These are phyloP conservation scores for Hygrophorus russula DNA, from an alignment of 768 basidiomycete species.

Conservation along the genomic window DNA sequence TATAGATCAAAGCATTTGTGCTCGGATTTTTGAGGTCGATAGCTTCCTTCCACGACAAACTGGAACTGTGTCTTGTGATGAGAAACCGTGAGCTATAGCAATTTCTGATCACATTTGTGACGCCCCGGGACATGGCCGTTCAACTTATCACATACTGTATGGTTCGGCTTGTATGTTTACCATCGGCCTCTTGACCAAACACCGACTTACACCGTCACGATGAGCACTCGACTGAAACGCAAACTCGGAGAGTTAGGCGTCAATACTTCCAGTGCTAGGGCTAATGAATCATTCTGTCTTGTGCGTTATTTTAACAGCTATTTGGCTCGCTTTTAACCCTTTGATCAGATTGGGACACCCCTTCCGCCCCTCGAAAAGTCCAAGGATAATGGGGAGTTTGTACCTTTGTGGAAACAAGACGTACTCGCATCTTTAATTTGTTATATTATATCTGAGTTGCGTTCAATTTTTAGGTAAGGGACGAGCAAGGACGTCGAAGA, in stretches of 20 bases:
- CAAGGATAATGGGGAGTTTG: conserved; percentile 88
- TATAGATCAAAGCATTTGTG: conserved; percentile 47
- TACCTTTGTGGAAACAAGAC: conserved; percentile 97
- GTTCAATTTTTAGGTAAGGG: conserved; percentile 49
- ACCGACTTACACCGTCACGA: conserved; percentile 6
- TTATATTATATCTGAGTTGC: neutral
- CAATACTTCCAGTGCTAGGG: conserved; percentile 55
- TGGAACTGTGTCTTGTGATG: too few species aligned
- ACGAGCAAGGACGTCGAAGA: conserved; percentile 85
- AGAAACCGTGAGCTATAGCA: too few species aligned
- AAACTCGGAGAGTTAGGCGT: conserved; percentile 77
- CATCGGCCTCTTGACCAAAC: too few species aligned
- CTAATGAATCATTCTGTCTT: conserved; percentile 80
- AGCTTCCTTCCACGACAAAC: conserved; percentile 13
- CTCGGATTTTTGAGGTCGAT: conserved; percentile 26
- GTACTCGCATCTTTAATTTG: conserved; percentile 27
- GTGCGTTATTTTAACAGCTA: conserved; percentile 25
- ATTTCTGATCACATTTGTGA: too few species aligned
- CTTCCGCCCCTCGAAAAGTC: conserved; percentile 90
- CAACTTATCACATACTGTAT: too few species aligned
- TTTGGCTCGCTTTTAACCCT: conserved; percentile 4
- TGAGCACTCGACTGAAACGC: conserved; percentile 58
- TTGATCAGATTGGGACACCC: conserved; percentile 71
- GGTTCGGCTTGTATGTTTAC: too few species aligned
- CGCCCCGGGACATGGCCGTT: too few species aligned